Evolutionary conservation across 208 protist genomes (phyloP).

Genomic region (Entamoeba dispar): DNA sequence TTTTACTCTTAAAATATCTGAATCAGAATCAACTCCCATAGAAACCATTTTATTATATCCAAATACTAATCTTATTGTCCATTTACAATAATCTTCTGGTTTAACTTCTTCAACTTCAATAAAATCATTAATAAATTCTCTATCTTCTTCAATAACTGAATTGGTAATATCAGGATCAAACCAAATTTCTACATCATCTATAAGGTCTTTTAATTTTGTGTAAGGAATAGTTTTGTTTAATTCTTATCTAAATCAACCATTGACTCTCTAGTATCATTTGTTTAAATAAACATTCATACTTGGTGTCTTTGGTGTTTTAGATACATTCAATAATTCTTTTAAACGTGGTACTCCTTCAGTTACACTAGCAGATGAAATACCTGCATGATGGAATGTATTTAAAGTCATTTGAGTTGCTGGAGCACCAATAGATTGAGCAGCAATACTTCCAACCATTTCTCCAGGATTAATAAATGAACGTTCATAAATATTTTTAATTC

Average conservation of each 20-base stretch:
- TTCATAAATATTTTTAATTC: conserved; percentile 72
- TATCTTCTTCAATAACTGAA: conserved; percentile 73
- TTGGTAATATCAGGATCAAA: conserved; percentile 1
- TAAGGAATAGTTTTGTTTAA: conserved; percentile 69
- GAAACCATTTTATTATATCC: not conserved
- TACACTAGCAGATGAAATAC: conserved; percentile 94
- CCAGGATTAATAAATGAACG: conserved; percentile 68
- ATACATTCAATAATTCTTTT: conserved; percentile 92
- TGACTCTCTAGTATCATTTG: conserved; percentile 14
- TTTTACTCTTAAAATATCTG: not conserved
- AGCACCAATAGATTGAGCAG: conserved; percentile 94
- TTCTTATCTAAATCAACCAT: conserved; percentile 43
- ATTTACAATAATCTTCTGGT: conserved; percentile 10
- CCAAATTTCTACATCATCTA: conserved; percentile 46
- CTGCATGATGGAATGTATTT: conserved; percentile 99
- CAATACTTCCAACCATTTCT: conserved; percentile 89
- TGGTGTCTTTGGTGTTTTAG: conserved; percentile 74
- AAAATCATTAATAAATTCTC: conserved; percentile 48
- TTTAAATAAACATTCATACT: conserved; percentile 69
- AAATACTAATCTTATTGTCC: not conserved
- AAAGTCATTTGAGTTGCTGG: conserved; percentile 99
- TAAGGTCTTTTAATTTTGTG: conserved; percentile 63
- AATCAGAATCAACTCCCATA: not conserved
- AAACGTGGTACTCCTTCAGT: conserved; percentile 95
- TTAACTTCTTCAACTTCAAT: conserved; percentile 37